phyloP scores from a whole-genome alignment of 352 stramenopile genomes.

The Phytophthora meadii region DNA sequence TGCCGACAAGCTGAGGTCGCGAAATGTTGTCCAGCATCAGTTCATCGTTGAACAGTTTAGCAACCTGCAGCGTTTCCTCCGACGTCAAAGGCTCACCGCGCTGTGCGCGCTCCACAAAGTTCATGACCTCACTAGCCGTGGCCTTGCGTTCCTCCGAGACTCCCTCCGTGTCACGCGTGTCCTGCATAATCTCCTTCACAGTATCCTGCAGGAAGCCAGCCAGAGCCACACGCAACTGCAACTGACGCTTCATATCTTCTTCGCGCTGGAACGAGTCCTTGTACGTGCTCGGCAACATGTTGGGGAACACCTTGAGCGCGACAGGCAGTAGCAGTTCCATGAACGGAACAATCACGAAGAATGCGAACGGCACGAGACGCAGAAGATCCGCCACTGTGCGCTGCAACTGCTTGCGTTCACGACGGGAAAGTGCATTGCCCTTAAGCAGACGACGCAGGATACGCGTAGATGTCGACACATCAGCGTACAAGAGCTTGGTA shows the following conservation, averaged over 20 bases:
- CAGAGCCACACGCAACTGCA: slow-evolving; percentile 96
- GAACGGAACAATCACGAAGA: slow-evolving; percentile 98
- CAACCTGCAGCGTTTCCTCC: slow-evolving; percentile 90
- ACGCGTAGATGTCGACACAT: slow-evolving; percentile 94
- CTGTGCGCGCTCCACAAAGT: slow-evolving; percentile 86
- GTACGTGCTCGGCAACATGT: slow-evolving; percentile 99
- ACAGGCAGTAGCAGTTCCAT: slow-evolving; percentile 98
- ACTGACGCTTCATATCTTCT: slow-evolving; percentile 98
- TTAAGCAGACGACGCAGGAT: slow-evolving; percentile 93
- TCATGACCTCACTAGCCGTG: slow-evolving; percentile 84
- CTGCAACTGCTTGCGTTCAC: slow-evolving; percentile 97
- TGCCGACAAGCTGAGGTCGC: slow-evolving; percentile 95
- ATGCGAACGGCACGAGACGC: slow-evolving; percentile 96
- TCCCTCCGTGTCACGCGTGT: slow-evolving; percentile 80
- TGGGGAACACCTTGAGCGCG: slow-evolving; percentile 98
- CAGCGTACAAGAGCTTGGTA: slow-evolving; percentile 96
- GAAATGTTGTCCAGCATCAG: slow-evolving; percentile 99
- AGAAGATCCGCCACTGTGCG: slow-evolving; percentile 97
- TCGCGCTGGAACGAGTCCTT: slow-evolving; percentile 95
- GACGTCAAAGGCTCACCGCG: slow-evolving; percentile 75
- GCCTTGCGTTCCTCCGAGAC: slow-evolving; percentile 81
- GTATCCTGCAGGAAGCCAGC: slow-evolving; percentile 98
- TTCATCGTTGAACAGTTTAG: slow-evolving; percentile 97
- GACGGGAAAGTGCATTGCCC: slow-evolving; percentile 94
- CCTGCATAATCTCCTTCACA: slow-evolving; percentile 90